Percentiles rank a stretch among this genome's conserved stretches.
phyloP scores from a whole-genome alignment of 768 basidiomycete genomes.

The Boletus fagicola region DNA sequence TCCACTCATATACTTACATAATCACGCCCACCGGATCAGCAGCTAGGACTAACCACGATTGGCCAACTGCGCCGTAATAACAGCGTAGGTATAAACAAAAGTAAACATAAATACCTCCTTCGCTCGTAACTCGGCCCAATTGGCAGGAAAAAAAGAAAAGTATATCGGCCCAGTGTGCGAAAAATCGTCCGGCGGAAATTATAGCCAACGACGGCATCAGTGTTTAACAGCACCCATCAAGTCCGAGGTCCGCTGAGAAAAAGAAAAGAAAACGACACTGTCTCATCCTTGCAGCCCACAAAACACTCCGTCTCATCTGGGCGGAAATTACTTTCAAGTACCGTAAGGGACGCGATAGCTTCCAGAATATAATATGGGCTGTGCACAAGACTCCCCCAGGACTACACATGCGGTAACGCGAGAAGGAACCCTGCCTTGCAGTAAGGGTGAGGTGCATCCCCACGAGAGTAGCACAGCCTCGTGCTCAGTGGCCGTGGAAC shows the following conservation, averaged over 20 bases:
- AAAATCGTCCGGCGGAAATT: conserved; percentile 10
- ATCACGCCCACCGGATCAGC: conserved; percentile 6
- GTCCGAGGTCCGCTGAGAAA: conserved; percentile 5
- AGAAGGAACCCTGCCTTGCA: conserved; percentile 21
- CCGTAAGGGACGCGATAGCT: conserved; percentile 12
- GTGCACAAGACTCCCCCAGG: neutral
- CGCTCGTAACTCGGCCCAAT: neutral
- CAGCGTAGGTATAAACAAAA: neutral
- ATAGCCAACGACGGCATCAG: neutral
- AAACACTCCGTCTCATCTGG: conserved; percentile 1
- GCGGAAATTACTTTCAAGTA: conserved; percentile 30
- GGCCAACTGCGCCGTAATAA: neutral
- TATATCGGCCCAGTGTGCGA: neutral
- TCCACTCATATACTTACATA: conserved; percentile 1
- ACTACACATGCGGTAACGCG: conserved; percentile 5
- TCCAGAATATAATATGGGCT: conserved; percentile 7
- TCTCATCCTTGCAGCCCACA: conserved; percentile 5
- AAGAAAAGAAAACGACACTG: neutral
- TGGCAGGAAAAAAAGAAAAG: neutral
- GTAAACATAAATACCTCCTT: neutral
- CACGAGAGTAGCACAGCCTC: conserved; percentile 12
- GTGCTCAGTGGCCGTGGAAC: conserved; percentile 1
- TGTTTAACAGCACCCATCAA: neutral
- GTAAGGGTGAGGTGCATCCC: conserved; percentile 14
- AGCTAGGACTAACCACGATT: neutral